A percentile compares a stretch with the other conserved stretches of the same genome.
Conservation (phyloP, 1,284 basidiomycete genomes). For the Trichosporon faecale region DNA sequence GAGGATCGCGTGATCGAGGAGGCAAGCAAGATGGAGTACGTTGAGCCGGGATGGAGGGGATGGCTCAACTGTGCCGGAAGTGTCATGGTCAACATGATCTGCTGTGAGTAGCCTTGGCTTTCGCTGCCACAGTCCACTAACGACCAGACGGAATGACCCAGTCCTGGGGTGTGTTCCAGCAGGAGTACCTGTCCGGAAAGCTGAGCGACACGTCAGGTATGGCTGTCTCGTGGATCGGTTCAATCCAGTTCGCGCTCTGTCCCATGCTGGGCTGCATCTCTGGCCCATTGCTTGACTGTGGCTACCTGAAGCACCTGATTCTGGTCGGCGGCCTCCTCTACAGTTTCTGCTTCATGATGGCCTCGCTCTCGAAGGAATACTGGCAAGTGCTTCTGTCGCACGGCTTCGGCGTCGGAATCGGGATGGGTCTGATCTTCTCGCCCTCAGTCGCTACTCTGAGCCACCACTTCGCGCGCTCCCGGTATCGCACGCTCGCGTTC, state of each 20-base stretch:
- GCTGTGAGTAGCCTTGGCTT: constrained; percentile 28
- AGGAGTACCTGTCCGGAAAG: constrained; percentile 30
- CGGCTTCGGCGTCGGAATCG: constrained; percentile 34
- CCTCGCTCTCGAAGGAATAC: constrained; percentile 59
- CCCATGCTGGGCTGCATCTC: constrained; percentile 53
- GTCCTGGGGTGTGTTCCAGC: constrained; percentile 41
- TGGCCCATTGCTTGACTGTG: constrained; percentile 63
- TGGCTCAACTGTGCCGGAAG: constrained; percentile 20
- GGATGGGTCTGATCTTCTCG: constrained; percentile 56
- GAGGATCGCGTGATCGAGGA: not conserved
- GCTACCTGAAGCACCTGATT: constrained; percentile 58
- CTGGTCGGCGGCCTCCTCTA: constrained; percentile 55
- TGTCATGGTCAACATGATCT: constrained; percentile 34
- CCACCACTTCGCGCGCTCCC: constrained; percentile 56
- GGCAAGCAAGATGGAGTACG: constrained; percentile 4
- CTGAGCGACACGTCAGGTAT: constrained; percentile 25
- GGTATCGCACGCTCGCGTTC: constrained; percentile 38
- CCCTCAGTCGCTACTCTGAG: constrained; percentile 56
- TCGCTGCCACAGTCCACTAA: not conserved
- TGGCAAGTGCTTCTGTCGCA: constrained; percentile 54
- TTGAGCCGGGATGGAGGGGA: constrained; percentile 15
- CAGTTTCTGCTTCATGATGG: constrained; percentile 58
- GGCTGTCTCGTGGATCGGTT: constrained; percentile 65
- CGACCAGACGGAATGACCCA: constrained; percentile 41
- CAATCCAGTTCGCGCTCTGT: constrained; percentile 60